Evolutionary conservation across 768 basidiomycete species (phyloP), one percentile per base, ranked within the genome.

Genomic region (Asterophora parasitica): DNA sequence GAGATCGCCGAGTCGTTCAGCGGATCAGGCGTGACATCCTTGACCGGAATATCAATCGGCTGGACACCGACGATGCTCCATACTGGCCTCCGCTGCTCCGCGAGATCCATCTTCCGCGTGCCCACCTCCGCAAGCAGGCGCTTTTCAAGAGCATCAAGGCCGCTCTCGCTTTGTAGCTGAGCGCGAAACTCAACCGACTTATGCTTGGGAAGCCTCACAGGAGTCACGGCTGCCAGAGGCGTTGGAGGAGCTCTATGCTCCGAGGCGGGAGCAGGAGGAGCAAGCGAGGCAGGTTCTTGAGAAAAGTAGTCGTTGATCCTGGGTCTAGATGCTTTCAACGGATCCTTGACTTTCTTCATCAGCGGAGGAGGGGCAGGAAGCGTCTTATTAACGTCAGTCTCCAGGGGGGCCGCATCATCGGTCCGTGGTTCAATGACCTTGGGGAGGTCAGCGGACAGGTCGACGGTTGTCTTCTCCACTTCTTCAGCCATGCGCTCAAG

Each of bases 401-500:
- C 53, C 11, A 15, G 37, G 46, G 0, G 30, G 30, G 0, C n/a
- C n/a, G n/a, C n/a, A n/a, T n/a, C n/a, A n/a, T 23, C 23, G 23
- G 3, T 23, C 6, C 23, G n/a, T 23, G 3, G 23, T 23, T 44
- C 37, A 30, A 35, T 23, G 33, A 51, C 34, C 40, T 49, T 47
- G 5, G 69, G 68, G n/a, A 73, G 52, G 48, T 74, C 72, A 3
- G 58, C 55, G 17, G 73, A 72, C 13, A 74, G 52, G 53, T 74
- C 69, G 15, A 49, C 54, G 13, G 58, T 67, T 46, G 61, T 58
- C 46, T 58, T 58, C 13, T 59, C 74, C 0, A 77, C 81, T 47
- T 76, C 76, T 27, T 79, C 83, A 0, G 84, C 88, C 72, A 92
- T 81, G 61, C 76, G 73, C 65, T 91, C 89, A 44, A 91, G 70